These are phyloP conservation scores for Apiospora phragmitis DNA, from an alignment of 2,329 filamentous ascomycete genomes.

Conservation along the genomic window DNA sequence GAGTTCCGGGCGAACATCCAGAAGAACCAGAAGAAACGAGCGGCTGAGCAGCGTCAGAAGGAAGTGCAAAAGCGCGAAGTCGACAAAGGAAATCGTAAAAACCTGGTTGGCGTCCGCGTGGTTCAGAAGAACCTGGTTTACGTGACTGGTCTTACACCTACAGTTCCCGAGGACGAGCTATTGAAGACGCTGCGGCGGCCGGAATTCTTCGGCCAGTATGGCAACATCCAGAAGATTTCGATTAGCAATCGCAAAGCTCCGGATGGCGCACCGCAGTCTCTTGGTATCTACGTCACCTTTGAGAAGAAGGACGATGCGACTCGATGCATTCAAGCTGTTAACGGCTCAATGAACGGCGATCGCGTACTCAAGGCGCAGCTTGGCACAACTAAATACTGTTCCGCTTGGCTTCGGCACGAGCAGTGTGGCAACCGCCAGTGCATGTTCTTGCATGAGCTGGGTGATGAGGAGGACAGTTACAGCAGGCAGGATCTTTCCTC, in stretches of 20 bases:
- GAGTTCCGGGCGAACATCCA: slow-evolving; percentile 77
- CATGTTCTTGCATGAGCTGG: slow-evolving; percentile 97
- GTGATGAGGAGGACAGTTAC: slow-evolving; percentile 97
- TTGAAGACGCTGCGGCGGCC: slow-evolving; percentile 85
- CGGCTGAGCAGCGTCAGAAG: slow-evolving; percentile 80
- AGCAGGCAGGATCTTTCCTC: slow-evolving; percentile 92
- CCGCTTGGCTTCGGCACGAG: slow-evolving; percentile 92
- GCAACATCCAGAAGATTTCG: slow-evolving; percentile 97
- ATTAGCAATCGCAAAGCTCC: slow-evolving; percentile 91
- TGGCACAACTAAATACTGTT: slow-evolving; percentile 98
- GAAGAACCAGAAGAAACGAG: slow-evolving; percentile 91
- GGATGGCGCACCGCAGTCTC: slow-evolving; percentile 76
- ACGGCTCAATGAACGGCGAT: slow-evolving; percentile 90
- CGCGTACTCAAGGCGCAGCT: slow-evolving; percentile 74
- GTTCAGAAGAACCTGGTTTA: slow-evolving; percentile 99
- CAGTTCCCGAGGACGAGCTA: slow-evolving; percentile 87
- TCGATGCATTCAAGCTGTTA: slow-evolving; percentile 86
- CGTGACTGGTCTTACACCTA: slow-evolving; percentile 90
- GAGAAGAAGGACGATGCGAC: slow-evolving; percentile 87
- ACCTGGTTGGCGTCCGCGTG: slow-evolving; percentile 90
- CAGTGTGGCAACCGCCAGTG: slow-evolving; percentile 93
- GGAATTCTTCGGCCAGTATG: slow-evolving; percentile 97
- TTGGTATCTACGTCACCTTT: slow-evolving; percentile 98
- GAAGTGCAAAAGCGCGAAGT: slow-evolving; percentile 93
- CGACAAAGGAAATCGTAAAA: slow-evolving; percentile 93